Evolutionary conservation across 2,329 filamentous ascomycete species (phyloP), one percentile per base, ranked within the genome.

Genomic region (Orbilia ellipsospora): DNA sequence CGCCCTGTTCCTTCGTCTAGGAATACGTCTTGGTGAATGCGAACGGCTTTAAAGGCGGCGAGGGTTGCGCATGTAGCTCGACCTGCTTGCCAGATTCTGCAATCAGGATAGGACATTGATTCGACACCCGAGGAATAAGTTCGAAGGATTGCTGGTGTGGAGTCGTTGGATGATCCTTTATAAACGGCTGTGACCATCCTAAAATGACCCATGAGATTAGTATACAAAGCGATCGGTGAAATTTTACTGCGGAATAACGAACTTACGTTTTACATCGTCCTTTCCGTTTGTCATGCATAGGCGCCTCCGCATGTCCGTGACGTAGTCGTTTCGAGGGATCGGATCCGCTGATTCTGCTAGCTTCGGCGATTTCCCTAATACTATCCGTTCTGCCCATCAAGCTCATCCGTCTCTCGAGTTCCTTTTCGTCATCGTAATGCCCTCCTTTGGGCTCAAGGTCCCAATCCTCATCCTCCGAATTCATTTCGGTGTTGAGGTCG

Each of bases 91-190:
- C 95, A 99, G 70, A 99, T 94, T 59, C 90, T 96, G 83, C 94
- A 97, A 81, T 97, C 92, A 73, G 93, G 94, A 82, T 97, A 94
- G 1, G 94, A 91, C 0, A 94, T 88, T 0, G 94, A 91, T 82
- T 98, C 94, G 82, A 91, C 93, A 80, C 94, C 88, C n/a, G 94
- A 97, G 82, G 98, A 94, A 83, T 98, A 99, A 1, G 94, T 98
- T 78, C 95, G 90, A 66, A 99, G 85, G 76, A 97, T 83, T 10
- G 90, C 90, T 2, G 93, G 87, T 1, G 88, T 86, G 5, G 88
- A 87, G 54, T 88, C 88, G 78, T 87, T 88, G 2, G 86, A 86
- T 0, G 92, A 94, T 52, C 92, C 93, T 83, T 92, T 94, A 82
- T 96, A 96, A 18, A 96, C 88, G 20, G 94, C 94, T 0, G 94